These are phyloP conservation scores for Annona cherimola DNA, from an alignment of 164 flowering plant species.

Conservation along the genomic window DNA sequence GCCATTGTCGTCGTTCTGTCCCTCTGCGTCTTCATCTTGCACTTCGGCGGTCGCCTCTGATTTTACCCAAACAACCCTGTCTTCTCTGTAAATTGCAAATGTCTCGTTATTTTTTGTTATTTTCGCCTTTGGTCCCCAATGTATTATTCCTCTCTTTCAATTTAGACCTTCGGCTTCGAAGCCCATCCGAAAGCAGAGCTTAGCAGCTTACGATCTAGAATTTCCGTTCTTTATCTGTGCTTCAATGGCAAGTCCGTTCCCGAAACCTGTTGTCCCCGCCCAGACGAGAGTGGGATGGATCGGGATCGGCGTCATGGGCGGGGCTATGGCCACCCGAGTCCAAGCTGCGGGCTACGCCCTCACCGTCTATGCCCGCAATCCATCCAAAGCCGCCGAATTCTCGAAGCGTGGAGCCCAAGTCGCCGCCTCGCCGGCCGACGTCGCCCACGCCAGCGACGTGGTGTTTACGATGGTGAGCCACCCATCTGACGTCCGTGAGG, in stretches of 20 bases:
- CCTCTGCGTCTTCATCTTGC: conserved; percentile 37
- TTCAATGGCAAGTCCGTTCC: conserved; percentile 45
- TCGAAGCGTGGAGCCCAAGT: conserved; percentile 48
- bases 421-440: conserved; percentile 36
- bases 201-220: too few relatives aligned
- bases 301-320: conserved; percentile 85
- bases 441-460: conserved; percentile 44
- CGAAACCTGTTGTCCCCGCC: conserved; percentile 38
- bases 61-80: neutral
- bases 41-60: conserved; percentile 40
- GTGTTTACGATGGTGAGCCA: conserved; percentile 79
- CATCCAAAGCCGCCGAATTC: conserved; percentile 42
- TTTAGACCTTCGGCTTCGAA: neutral
- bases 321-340: conserved; percentile 67
- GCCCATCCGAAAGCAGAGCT: neutral
- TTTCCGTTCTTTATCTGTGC: neutral
- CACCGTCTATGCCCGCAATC: conserved; percentile 58
- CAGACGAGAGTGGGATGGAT: conserved; percentile 72
- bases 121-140: neutral
- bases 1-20: conserved; percentile 31
- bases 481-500: conserved; percentile 64
- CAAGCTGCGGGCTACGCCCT: conserved; percentile 62
- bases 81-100: neutral
- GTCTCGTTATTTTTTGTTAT: neutral
- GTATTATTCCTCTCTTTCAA: neutral